These are phyloP conservation scores for Blastomyces parvus DNA, from an alignment of 2,329 filamentous ascomycete species.

Conservation along the genomic window DNA sequence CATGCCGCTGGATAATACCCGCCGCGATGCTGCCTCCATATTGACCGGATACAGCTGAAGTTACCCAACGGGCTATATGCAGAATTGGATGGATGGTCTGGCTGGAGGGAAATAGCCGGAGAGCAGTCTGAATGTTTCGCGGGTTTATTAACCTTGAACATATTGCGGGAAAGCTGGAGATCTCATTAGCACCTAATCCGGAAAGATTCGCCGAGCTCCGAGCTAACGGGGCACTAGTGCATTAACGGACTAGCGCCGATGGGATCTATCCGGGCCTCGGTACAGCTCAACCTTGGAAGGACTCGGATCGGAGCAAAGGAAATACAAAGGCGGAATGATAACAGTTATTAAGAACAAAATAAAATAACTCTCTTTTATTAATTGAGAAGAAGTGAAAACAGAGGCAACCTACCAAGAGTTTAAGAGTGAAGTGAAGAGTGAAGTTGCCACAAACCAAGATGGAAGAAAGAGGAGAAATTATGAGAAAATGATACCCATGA, in stretches of 20 bases:
- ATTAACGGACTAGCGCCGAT: neutral
- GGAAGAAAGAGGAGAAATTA: neutral
- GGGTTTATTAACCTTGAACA: neutral
- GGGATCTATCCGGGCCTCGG: too few species aligned
- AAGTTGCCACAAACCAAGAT: too few species aligned
- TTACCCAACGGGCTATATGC: neutral
- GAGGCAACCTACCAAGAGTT: neutral
- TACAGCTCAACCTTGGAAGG: too few species aligned
- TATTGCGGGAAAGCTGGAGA: neutral
- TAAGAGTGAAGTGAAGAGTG: neutral
- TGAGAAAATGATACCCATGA: too few species aligned
- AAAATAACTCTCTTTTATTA: neutral
- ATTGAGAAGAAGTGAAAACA: neutral
- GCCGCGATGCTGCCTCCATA: slow-evolving; percentile 33
- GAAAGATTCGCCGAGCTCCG: neutral
- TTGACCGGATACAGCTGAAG: neutral
- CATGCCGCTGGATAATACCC: slow-evolving; percentile 24
- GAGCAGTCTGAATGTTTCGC: neutral
- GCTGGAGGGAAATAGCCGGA: neutral
- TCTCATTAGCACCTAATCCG: too few species aligned
- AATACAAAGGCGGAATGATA: too few species aligned
- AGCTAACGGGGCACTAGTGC: neutral
- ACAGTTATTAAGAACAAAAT: neutral
- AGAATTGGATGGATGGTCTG: neutral
- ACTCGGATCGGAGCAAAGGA: too few species aligned